Base-by-base conservation (phyloP, 2,329 filamentous ascomycete genomes). In the Eutypella sp. region DNA sequence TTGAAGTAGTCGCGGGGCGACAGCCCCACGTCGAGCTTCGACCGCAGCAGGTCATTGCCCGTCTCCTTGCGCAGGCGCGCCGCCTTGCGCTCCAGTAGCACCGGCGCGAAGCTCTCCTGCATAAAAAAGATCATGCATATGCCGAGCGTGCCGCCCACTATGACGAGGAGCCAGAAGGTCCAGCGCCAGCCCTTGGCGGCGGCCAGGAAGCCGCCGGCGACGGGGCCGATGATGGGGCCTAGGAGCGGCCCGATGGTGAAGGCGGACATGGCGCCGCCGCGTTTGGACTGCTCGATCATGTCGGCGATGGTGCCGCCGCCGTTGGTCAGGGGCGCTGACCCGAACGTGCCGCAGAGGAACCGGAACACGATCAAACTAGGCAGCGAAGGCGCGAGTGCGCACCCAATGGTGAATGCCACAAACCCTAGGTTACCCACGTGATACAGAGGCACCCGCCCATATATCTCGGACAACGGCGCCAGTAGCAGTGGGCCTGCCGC, bases 301-400 rank as follows among this genome's bases (percentile, higher is more conserved):
- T 88, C 85, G 24, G 81, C 78, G 27, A 88, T 81, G 2, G 79
- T 79, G 18, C 82, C 82, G 27, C 80, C 80, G 7, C 82, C 84
- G 53, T 84, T 82, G 0, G 82, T 84, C 8, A 87, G 60, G 1
- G 81, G 77, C 24, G 74, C 75, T 3, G 76, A 76, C 25, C 84
- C 84, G 39, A 82, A 82, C 15, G 78, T 63, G 8, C 84, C 85
- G 4, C 76, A 73, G 2, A 85, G 53, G 51, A 85, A 76, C 2
- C 82, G 77, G 54, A 85, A 82, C 5, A 65, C 71, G 43, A 83
- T 73, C 31, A 84, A 67, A 41, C 72, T 61, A 16, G 63, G 66
- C n/a, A 79, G 58, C n/a, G 66, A 69, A 0, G 72, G 71, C 1
- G 75, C 70, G 20, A 76, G 59, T 0, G 79, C 78, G 57, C 76